Evolutionary conservation across 2,329 filamentous ascomycete species (phyloP).

Genomic region (Penicillium thymicola): DNA sequence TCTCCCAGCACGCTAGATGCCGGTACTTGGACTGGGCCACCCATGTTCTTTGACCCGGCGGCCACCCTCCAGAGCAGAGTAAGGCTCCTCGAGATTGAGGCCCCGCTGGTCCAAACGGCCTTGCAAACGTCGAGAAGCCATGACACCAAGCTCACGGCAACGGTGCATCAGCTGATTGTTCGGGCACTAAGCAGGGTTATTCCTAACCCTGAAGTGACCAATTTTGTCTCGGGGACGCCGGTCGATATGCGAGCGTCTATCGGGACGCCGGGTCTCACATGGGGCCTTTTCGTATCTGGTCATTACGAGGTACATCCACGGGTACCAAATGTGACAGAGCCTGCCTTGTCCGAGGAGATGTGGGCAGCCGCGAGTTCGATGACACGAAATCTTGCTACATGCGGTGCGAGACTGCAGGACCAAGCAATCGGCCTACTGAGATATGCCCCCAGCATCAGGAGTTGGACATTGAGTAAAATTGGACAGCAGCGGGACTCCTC

Average conservation of each 20-base stretch:
- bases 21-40: conserved; percentile 35
- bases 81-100: conserved; percentile 31
- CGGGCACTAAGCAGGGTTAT: conserved; percentile 37
- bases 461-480: conserved; percentile 42
- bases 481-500: conserved; percentile 40
- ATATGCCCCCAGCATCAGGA: conserved; percentile 41
- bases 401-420: conserved; percentile 33
- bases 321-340: background rate
- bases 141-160: conserved; percentile 42
- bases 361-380: conserved; percentile 37
- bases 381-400: conserved; percentile 33
- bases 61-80: conserved; percentile 30
- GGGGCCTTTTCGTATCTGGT: conserved; percentile 38
- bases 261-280: conserved; percentile 31
- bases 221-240: conserved; percentile 40
- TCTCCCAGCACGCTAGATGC: conserved; percentile 24
- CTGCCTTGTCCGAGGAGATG: conserved; percentile 21
- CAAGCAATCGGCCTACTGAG: conserved; percentile 45
- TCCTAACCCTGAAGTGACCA: conserved; percentile 18
- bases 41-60: conserved; percentile 25
- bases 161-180: conserved; percentile 42
- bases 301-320: conserved; percentile 27
- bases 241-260: conserved; percentile 43
- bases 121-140: conserved; percentile 33
- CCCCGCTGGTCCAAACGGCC: conserved; percentile 24